Conservation (phyloP, 768 basidiomycete species). For the Auriscalpium microsporum region DNA sequence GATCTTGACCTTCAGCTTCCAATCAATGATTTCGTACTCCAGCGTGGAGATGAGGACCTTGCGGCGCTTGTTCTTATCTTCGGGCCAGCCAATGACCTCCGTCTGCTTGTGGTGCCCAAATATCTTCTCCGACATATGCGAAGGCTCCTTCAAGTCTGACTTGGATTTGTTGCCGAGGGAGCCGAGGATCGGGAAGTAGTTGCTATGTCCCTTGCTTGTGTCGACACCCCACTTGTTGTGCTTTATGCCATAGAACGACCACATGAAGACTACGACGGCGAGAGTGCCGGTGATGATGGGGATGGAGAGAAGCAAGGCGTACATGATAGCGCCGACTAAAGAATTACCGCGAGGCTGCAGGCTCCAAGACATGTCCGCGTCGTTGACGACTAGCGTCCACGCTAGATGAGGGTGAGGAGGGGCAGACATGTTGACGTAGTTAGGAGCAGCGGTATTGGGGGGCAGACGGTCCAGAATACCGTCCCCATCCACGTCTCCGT, state of each 20-base stretch:
- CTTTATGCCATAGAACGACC: slow-evolving; percentile 93
- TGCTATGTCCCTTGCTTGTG: slow-evolving; percentile 57
- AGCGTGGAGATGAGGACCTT: slow-evolving; percentile 88
- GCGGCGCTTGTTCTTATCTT: slow-evolving; percentile 83
- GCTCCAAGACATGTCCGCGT: slow-evolving; percentile 66
- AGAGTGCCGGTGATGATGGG: slow-evolving; percentile 79
- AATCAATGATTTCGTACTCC: slow-evolving; percentile 95
- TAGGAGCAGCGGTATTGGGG: slow-evolving; percentile 77
- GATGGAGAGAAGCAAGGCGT: slow-evolving; percentile 70
- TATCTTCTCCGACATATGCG: slow-evolving; percentile 62
- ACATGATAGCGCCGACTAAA: slow-evolving; percentile 79
- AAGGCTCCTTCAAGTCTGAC: slow-evolving; percentile 58
- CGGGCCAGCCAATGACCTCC: slow-evolving; percentile 96
- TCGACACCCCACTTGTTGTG: slow-evolving; percentile 89
- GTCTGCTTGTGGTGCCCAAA: slow-evolving; percentile 42
- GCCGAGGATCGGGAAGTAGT: slow-evolving; percentile 86
- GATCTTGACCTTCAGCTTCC: slow-evolving; percentile 97
- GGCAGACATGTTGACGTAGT: slow-evolving; percentile 87
- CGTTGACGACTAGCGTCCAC: slow-evolving; percentile 79
- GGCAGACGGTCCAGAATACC: slow-evolving; percentile 86
- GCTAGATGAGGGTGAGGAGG: slow-evolving; percentile 83
- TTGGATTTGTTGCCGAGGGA: slow-evolving; percentile 55
- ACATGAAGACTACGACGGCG: slow-evolving; percentile 85
- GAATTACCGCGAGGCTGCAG: slow-evolving; percentile 78
- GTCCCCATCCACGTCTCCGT: slow-evolving; percentile 84